phyloP scores from a whole-genome alignment of 441 rosid species.

The Mallotus japonicus region DNA sequence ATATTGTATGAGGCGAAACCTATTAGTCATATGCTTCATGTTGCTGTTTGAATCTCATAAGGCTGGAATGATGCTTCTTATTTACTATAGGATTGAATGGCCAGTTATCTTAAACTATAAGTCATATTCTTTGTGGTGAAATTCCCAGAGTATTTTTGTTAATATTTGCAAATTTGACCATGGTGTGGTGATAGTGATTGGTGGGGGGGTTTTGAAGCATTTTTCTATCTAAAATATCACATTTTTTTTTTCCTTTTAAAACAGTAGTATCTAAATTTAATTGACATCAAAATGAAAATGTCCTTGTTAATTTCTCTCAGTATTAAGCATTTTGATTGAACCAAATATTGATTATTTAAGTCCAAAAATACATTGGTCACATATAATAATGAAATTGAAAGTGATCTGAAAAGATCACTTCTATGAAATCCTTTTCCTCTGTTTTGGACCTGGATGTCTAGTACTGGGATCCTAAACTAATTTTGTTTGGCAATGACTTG shows the following conservation, averaged over 20 bases:
- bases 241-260: background rate
- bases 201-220: background rate
- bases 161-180: background rate
- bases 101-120: no score
- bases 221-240: background rate
- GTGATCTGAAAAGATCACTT: background rate
- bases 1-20: background rate
- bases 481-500: background rate
- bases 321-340: background rate
- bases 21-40: slow-evolving; percentile 1
- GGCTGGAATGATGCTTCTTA: background rate
- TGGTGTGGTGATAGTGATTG: background rate
- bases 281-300: background rate
- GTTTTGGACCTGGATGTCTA: background rate
- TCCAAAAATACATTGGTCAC: background rate
- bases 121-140: no score
- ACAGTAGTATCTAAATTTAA: no score
- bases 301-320: background rate
- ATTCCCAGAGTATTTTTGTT: background rate
- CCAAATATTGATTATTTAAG: background rate
- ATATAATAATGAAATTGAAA: background rate
- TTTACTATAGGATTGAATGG: slow-evolving; percentile 1
- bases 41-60: slow-evolving; percentile 5
- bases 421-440: background rate
- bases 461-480: background rate